phyloP scores from a whole-genome alignment of 2,329 filamentous ascomycete genomes.

The Exophiala phaeomuriformis region DNA sequence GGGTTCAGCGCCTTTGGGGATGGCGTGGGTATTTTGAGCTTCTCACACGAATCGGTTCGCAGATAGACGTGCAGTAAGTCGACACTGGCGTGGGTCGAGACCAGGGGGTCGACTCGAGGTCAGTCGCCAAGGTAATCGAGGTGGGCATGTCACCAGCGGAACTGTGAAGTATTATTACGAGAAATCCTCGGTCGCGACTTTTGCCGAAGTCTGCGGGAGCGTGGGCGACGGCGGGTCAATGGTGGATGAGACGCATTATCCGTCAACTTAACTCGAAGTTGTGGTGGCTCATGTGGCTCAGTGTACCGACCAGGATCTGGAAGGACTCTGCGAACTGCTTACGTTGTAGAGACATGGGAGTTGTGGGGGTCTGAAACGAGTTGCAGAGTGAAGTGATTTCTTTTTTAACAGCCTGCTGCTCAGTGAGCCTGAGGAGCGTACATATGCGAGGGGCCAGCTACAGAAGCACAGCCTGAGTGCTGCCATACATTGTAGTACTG shows the following conservation, averaged over 20 bases:
- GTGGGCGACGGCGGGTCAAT: neutral
- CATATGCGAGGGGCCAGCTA: no score
- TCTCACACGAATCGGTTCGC: neutral
- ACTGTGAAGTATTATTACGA: neutral
- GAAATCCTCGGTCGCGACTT: neutral
- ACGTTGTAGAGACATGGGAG: no score
- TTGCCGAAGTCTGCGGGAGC: neutral
- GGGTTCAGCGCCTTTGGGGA: slow-evolving; percentile 13
- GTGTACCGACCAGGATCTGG: no score
- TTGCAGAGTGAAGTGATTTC: no score
- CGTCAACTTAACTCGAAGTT: no score
- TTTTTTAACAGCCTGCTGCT: no score
- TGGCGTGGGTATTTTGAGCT: slow-evolving; percentile 14
- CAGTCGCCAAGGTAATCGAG: neutral
- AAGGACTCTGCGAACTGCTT: no score
- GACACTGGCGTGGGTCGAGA: slow-evolving; percentile 6
- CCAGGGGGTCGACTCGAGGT: slow-evolving; percentile 1
- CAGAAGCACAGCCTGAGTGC: no score
- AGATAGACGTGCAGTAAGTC: slow-evolving; percentile 12
- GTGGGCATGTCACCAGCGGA: neutral
- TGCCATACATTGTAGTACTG: no score
- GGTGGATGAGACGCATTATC: neutral
- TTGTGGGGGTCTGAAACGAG: no score
- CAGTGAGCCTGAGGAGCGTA: no score
- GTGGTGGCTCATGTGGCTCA: no score